phyloP scores from a whole-genome alignment of 202 grass and related monocot species.

The Zizania palustris region DNA sequence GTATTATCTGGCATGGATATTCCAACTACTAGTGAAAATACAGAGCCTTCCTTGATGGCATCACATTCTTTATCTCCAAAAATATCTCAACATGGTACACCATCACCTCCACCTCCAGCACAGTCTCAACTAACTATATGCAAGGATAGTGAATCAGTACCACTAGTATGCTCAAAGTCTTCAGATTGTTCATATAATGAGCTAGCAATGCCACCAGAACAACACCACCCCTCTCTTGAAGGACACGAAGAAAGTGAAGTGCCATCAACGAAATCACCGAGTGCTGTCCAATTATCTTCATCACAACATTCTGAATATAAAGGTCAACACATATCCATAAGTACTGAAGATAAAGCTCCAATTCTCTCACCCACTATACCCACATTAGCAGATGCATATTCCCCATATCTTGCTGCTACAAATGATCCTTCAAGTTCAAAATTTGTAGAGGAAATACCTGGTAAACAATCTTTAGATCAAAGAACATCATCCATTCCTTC shows the following conservation, averaged over 20 bases:
- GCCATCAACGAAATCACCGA: constrained; percentile 9
- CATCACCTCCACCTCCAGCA: not conserved
- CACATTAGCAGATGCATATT: not conserved
- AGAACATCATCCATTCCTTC: constrained; percentile 17
- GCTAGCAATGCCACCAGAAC: constrained; percentile 12
- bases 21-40: constrained; percentile 33
- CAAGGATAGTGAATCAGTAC: constrained; percentile 25
- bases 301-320: constrained; percentile 15
- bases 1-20: constrained; percentile 30
- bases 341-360: constrained; percentile 26
- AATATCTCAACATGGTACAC: constrained; percentile 36
- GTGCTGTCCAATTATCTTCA: constrained; percentile 27
- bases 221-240: not conserved
- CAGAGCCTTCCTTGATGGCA: constrained; percentile 12
- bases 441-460: constrained; percentile 10
- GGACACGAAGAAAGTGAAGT: constrained; percentile 12
- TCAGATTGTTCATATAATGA: constrained; percentile 27
- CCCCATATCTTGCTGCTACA: constrained; percentile 13
- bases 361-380: constrained; percentile 20
- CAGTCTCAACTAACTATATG: constrained; percentile 2
- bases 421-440: constrained; percentile 36
- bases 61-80: constrained; percentile 34
- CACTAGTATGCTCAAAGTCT: constrained; percentile 11
- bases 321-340: constrained; percentile 14
- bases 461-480: constrained; percentile 5